A percentile compares a stretch with the other conserved stretches of the same genome.
These are phyloP conservation scores for Dipteronia sinensis DNA, from an alignment of 345 rosid genomes.

Conservation along the genomic window DNA sequence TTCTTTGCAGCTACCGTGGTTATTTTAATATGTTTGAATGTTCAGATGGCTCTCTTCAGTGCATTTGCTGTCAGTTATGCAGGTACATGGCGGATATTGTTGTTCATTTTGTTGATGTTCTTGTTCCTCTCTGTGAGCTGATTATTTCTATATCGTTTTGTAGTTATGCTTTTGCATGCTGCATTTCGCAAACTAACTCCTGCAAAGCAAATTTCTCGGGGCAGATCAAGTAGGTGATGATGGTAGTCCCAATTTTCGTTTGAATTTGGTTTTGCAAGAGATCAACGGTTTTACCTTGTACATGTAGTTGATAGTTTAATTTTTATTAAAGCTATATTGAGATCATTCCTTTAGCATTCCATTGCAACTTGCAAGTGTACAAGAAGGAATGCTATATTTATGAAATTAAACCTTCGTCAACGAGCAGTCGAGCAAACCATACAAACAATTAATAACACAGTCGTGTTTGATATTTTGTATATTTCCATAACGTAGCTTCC, in stretches of 20 bases:
- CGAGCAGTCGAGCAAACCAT: neutral
- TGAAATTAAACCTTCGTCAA: neutral
- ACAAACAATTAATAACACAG: neutral
- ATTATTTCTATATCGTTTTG: constrained; percentile 7
- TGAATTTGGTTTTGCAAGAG: neutral
- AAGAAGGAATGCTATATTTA: neutral
- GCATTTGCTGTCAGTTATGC: constrained; percentile 68
- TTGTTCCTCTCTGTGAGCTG: constrained; percentile 3
- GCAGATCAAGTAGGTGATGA: constrained; percentile 18
- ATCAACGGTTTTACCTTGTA: neutral
- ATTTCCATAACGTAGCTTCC: neutral
- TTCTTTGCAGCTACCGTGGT: constrained; percentile 67
- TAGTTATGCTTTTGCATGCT: constrained; percentile 80
- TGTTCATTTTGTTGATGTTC: neutral
- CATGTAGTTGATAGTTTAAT: neutral
- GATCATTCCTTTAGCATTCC: neutral
- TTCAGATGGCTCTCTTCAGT: constrained; percentile 84
- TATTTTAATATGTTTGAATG: constrained; percentile 67
- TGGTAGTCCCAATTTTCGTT: neutral
- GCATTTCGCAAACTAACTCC: constrained; percentile 77
- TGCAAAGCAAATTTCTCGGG: constrained; percentile 48
- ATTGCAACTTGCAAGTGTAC: neutral
- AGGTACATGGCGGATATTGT: constrained; percentile 42
- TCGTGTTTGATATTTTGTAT: no score
- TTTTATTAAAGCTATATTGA: neutral